Base-by-base conservation (phyloP, 805 yeast genomes). In the Yamadazyma phyllophila region DNA sequence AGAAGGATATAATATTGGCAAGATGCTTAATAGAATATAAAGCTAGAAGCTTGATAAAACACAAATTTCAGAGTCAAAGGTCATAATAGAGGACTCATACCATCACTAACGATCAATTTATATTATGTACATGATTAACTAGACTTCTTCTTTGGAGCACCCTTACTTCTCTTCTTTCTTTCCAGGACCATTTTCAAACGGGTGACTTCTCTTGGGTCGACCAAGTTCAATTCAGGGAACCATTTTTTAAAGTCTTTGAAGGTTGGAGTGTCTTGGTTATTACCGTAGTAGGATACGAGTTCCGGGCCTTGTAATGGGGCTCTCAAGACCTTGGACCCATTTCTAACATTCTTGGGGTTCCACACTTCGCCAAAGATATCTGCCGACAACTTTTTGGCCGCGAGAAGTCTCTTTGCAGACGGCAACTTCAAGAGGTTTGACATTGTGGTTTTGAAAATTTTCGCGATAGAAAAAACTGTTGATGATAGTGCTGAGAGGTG, bases 101-200 rank as follows among this genome's bases (percentile, higher is more conserved):
- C 24, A 20, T 20, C 24, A 20, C 24, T 20, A 20, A 20, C 24
- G 24, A 20, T 20, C 24, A 20, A 4, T 29, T 10, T 29, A 29
- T n/a, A 29, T 29, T 34, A 41, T 26, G 24, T 35, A 41, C 33
- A 35, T 17, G 36, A 11, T 41, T 36, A 47, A 35, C 44, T 39
- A 33, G 51, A 37, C 34, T 77, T 80, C 74, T 87, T 87, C 73
- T 83, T 80, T 56, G 94, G 95, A 10, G 94, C 89, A 65, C 92
- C 91, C 67, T 87, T 87, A 66, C 88, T 91, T 80, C 94, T 85
- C 77, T 85, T 83, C 74, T 82, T 86, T 66, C 88, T 76, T 46
- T 68, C 73, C 29, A 59, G 80, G 16, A 81, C 82, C 80, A 81
- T 81, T 48, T 71, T 76, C 50, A 84, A 59, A 65, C 96, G 76